A percentile compares a stretch with the other conserved stretches of the same genome.
phyloP scores from a whole-genome alignment of 108 stramenopile genomes.

The Cyclotella cryptica region DNA sequence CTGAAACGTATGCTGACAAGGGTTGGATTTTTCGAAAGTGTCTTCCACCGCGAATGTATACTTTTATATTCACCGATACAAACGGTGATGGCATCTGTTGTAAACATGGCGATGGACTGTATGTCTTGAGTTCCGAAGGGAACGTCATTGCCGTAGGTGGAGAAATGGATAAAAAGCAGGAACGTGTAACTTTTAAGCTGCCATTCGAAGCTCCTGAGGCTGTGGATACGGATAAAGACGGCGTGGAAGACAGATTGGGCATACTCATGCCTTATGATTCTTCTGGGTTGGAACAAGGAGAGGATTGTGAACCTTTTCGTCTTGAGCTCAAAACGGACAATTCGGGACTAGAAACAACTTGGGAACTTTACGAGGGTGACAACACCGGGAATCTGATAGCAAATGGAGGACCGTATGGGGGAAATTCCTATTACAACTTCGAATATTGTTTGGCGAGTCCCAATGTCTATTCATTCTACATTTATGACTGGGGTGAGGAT shows the following conservation, averaged over 20 bases:
- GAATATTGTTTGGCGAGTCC: slow-evolving; percentile 43
- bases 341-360: slow-evolving; percentile 42
- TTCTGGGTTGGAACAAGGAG: slow-evolving; percentile 30
- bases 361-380: slow-evolving; percentile 39
- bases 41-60: slow-evolving; percentile 28
- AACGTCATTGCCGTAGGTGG: slow-evolving; percentile 33
- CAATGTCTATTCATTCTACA: slow-evolving; percentile 29
- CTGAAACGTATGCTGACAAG: slow-evolving; percentile 2
- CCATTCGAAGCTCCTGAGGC: slow-evolving; percentile 38
- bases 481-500: slow-evolving; percentile 37
- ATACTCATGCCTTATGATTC: slow-evolving; percentile 42
- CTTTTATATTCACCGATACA: slow-evolving; percentile 32
- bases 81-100: slow-evolving; percentile 43
- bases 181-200: slow-evolving; percentile 26
- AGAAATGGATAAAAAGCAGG: slow-evolving; percentile 25
- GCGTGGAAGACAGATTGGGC: slow-evolving; percentile 40
- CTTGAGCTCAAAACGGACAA: slow-evolving; percentile 31
- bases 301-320: slow-evolving; percentile 42
- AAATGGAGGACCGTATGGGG: slow-evolving; percentile 42
- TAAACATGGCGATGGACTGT: slow-evolving; percentile 39
- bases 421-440: slow-evolving; percentile 25
- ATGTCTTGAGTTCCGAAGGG: slow-evolving; percentile 35
- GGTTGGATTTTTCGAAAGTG: slow-evolving; percentile 27
- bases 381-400: slow-evolving; percentile 30
- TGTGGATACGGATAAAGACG: slow-evolving; percentile 31